Percentiles rank a stretch among this genome's conserved stretches.
These are phyloP conservation scores for Boeremia lycopersici DNA, from an alignment of 2,329 filamentous ascomycete species.

Conservation along the genomic window DNA sequence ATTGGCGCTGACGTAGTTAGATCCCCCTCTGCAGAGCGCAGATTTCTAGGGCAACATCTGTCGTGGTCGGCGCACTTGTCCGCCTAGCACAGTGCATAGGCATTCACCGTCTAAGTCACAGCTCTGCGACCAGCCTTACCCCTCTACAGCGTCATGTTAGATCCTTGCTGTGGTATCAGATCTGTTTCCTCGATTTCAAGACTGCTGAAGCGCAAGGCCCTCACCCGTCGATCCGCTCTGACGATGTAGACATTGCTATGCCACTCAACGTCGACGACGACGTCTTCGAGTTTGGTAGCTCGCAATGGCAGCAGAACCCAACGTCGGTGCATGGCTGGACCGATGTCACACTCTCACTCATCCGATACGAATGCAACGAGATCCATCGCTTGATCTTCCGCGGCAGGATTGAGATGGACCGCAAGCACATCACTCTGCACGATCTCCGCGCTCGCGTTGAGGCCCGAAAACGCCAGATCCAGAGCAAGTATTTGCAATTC, in stretches of 20 bases:
- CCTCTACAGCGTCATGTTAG: slow-evolving; percentile 45
- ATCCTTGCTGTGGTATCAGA: slow-evolving; percentile 48
- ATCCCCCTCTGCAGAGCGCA: slow-evolving; percentile 47
- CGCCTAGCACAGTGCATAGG: slow-evolving; percentile 48
- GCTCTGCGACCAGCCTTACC: slow-evolving; percentile 42
- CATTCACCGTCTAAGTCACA: slow-evolving; percentile 45
- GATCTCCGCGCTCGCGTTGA: slow-evolving; percentile 45
- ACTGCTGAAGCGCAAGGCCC: slow-evolving; percentile 48
- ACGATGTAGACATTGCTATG: slow-evolving; percentile 47
- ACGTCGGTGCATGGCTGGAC: slow-evolving; percentile 40
- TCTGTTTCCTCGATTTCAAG: slow-evolving; percentile 48
- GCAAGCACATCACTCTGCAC: slow-evolving; percentile 45
- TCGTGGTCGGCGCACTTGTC: slow-evolving; percentile 46
- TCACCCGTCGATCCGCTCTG: slow-evolving; percentile 44
- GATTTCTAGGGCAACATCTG: slow-evolving; percentile 46
- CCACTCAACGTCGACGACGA: slow-evolving; percentile 48
- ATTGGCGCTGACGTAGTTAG: slow-evolving; percentile 24
- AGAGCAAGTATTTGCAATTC: slow-evolving; percentile 42
- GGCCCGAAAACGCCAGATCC: slow-evolving; percentile 43
- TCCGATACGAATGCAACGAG: slow-evolving; percentile 48
- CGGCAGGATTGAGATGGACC: slow-evolving; percentile 47
- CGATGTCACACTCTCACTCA: slow-evolving; percentile 43
- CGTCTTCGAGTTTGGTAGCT: slow-evolving; percentile 45
- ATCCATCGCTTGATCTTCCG: slow-evolving; percentile 47
- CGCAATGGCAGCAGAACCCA: slow-evolving; percentile 45